These are phyloP conservation scores for Aspergillus ochraceoroseus DNA, from an alignment of 2,329 filamentous ascomycete species.

Conservation along the genomic window DNA sequence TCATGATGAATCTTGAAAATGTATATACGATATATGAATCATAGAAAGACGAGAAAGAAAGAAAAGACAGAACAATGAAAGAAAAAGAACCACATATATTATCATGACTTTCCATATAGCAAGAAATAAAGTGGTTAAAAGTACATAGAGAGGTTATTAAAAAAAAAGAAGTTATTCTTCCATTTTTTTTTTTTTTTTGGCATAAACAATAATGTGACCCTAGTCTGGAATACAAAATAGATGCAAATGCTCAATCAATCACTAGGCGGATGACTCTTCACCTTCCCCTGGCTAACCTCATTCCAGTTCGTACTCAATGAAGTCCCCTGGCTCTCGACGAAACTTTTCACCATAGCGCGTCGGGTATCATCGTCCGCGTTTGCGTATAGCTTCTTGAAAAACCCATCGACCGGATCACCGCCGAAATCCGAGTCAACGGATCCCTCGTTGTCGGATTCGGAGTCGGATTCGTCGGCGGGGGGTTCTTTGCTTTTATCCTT, in stretches of 20 bases:
- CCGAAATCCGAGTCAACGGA: conserved; percentile 43
- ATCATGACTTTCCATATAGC: no score
- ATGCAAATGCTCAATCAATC: conserved; percentile 18
- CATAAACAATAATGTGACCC: background rate
- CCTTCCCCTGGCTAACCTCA: conserved; percentile 67
- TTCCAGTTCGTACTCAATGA: conserved; percentile 87
- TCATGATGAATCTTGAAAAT: no score
- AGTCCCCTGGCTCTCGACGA: conserved; percentile 88
- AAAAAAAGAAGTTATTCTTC: background rate
- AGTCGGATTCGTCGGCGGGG: conserved; percentile 37
- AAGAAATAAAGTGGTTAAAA: no score
- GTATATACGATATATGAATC: no score
- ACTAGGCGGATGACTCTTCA: conserved; percentile 49
- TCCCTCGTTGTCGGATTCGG: conserved; percentile 53
- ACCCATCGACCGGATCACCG: conserved; percentile 65
- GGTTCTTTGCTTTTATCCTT: conserved; percentile 26
- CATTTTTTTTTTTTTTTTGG: background rate
- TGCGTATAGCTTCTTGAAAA: conserved; percentile 88
- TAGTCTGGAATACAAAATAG: no score
- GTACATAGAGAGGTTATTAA: background rate
- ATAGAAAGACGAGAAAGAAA: no score
- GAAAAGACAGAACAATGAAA: no score
- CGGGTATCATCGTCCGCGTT: conserved; percentile 70
- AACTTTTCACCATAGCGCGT: conserved; percentile 97
- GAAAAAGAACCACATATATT: no score